These are phyloP conservation scores for Schizosaccharomyces osmophilus DNA, from an alignment of 805 yeast genomes.

Conservation along the genomic window DNA sequence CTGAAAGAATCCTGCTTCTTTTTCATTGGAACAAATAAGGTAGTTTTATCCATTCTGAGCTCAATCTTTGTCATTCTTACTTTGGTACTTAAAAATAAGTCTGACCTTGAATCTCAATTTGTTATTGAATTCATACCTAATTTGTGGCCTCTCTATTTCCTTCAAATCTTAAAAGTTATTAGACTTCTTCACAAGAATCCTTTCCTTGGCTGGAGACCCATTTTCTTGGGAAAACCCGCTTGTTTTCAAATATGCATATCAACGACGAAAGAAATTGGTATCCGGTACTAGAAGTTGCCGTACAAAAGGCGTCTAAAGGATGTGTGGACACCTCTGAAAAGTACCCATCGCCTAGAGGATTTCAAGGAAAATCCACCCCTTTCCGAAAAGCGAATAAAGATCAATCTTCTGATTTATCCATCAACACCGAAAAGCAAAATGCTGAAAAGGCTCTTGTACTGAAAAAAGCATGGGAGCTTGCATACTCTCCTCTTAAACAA, in stretches of 20 bases:
- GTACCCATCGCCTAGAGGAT: background rate
- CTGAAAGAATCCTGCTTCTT: too few species aligned
- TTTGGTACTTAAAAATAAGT: too few species aligned
- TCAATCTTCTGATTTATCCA: background rate
- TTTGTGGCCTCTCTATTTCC: too few species aligned
- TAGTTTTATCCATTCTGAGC: too few species aligned
- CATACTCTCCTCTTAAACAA: slow-evolving; percentile 54
- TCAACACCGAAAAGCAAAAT: background rate
- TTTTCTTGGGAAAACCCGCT: too few species aligned
- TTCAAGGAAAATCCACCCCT: background rate
- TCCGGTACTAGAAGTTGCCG: background rate
- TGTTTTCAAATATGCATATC: background rate
- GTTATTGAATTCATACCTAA: too few species aligned
- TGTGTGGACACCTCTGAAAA: background rate
- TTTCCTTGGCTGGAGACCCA: too few species aligned
- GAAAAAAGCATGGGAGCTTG: slow-evolving; percentile 66
- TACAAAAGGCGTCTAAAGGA: background rate
- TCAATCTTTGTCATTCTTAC: too few species aligned
- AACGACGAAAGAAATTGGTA: background rate
- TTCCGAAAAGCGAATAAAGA: background rate
- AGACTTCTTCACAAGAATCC: too few species aligned
- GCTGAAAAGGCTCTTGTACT: background rate
- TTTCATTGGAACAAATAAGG: too few species aligned
- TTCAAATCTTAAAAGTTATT: too few species aligned
- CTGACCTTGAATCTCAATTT: too few species aligned